Base-by-base conservation (phyloP, 768 basidiomycete species). In the Pleurotus tuoliensis region DNA sequence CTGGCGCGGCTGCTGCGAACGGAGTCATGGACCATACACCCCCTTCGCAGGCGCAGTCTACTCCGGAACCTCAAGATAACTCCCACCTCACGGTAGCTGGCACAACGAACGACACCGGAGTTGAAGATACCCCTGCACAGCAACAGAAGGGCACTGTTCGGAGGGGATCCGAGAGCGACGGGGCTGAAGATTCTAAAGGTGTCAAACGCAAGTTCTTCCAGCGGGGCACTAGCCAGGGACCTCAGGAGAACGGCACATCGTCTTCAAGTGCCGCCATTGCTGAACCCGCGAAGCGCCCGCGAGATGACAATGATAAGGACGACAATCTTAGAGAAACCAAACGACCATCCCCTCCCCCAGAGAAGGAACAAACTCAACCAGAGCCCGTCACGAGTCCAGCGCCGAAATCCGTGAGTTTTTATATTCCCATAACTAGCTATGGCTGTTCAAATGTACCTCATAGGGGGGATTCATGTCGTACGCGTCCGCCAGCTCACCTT, bases 391-490 rank as follows among this genome's bases (percentile, higher is more conserved):
- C 66, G 68, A 50, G 57, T 73, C 70, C 75, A 4, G 61, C 73
- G 54, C 68, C 77, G 18, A 79, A 84, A 70, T 63, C 76, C 56
- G 86, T 85, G 61, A 58, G 80, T 75, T 37, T 47, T n/a, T 20
- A 55, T 57, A 54, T 60, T 57, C 47, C 59, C 9, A 34, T 9
- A 34, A 9, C 48, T 55, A 49, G 49, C 61, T 6, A 27, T 58
- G 54, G 12, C 39, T 27, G 47, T 48, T 49, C 55, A 58, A 41
- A 46, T 51, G 16, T 24, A 25, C 56, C 52, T 58, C 50, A 45
- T 54, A 88, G 87, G 73, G 81, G 53, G 90, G 90, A 22, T 92
- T 92, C 68, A 84, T 86, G 80, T 86, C 88, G 2, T 92, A 90
- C 63, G 89, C 90, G 11, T 86, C 88, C 2, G 73, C 82, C 9